Conservation (phyloP, 2,329 filamentous ascomycete species). For the Lomentospora prolificans region DNA sequence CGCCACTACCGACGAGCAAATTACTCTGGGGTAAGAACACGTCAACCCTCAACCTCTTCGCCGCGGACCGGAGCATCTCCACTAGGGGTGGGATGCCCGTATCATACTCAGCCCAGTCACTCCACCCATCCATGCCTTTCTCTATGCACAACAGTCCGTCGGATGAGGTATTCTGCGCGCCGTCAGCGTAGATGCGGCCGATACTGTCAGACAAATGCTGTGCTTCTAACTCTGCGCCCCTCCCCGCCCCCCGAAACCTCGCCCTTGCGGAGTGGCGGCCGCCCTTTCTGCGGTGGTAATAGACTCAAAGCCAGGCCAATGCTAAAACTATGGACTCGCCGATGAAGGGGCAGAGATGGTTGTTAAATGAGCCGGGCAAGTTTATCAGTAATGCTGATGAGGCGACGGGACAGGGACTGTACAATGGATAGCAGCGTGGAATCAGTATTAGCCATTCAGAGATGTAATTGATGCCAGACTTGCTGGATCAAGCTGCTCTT, state of each 20-base stretch:
- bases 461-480: too few species aligned
- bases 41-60: neutral
- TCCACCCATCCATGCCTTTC: neutral
- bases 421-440: neutral
- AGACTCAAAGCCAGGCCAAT: neutral
- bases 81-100: neutral
- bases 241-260: neutral
- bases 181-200: neutral
- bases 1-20: constrained; percentile 1
- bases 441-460: too few species aligned
- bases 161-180: neutral
- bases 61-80: neutral
- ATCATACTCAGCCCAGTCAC: neutral
- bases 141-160: neutral
- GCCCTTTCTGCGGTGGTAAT: neutral
- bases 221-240: neutral
- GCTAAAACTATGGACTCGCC: constrained; percentile 7
- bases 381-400: constrained; percentile 15
- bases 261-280: constrained; percentile 1
- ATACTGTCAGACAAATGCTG: neutral
- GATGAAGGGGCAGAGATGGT: constrained; percentile 13
- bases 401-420: neutral
- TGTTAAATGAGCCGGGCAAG: constrained; percentile 15
- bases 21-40: neutral
- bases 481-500: too few species aligned